Percentiles rank a stretch among this genome's conserved stretches.
Conservation (phyloP, 208 protist species). For the Acanthamoeba healyi region DNA sequence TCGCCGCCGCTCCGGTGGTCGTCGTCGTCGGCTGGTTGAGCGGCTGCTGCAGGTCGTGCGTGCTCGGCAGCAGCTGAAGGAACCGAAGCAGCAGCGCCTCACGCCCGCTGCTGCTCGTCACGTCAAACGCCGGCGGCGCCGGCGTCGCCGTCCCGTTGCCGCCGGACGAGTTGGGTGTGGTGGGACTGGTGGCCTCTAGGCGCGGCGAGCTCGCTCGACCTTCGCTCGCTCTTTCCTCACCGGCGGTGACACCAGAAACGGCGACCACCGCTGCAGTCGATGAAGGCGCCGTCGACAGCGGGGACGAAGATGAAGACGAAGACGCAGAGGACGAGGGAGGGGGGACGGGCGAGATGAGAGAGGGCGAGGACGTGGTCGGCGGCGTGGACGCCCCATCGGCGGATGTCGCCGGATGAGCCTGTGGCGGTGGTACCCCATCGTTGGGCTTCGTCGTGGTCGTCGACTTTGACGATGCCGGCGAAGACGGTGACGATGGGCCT, state of each 20-base stretch:
- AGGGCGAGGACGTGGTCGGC: not conserved
- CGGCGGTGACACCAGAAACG: not conserved
- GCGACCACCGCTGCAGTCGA: not conserved
- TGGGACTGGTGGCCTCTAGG: not conserved
- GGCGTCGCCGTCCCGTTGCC: not conserved
- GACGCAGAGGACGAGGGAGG: not conserved
- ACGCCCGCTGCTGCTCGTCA: not conserved
- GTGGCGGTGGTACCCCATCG: not conserved
- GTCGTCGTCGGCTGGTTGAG: not conserved
- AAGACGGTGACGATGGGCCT: not conserved
- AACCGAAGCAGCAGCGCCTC: constrained; percentile 14
- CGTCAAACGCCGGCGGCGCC: not conserved
- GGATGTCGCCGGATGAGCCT: too few species aligned
- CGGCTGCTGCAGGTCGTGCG: constrained; percentile 1
- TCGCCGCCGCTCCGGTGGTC: not conserved
- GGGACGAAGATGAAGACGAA: not conserved
- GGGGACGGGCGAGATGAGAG: not conserved
- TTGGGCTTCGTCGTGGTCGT: not conserved
- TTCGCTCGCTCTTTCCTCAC: not conserved
- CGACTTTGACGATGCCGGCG: not conserved
- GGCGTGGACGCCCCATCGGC: too few species aligned
- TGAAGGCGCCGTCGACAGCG: not conserved
- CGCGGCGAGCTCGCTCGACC: not conserved
- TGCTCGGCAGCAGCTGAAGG: not conserved
- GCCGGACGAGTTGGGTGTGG: not conserved